A percentile compares a stretch with the other conserved stretches of the same genome.
These are phyloP conservation scores for Medicago lupulina DNA, from an alignment of 306 rosid genomes.

Conservation along the genomic window DNA sequence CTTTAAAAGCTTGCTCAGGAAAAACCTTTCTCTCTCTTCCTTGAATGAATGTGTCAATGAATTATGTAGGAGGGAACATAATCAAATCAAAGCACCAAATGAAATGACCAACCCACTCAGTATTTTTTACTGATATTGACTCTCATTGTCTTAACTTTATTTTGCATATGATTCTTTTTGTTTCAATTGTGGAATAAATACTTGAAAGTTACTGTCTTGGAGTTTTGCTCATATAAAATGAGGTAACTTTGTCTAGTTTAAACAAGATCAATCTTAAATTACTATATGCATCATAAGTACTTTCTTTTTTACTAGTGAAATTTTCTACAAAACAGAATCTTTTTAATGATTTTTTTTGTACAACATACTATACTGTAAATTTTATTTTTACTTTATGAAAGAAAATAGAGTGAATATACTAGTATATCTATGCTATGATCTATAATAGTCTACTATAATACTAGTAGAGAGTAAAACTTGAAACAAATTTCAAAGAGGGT, in stretches of 20 bases:
- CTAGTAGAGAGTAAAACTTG: neutral
- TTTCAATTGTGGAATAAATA: neutral
- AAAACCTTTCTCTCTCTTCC: slow-evolving; percentile 11
- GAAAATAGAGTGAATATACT: neutral
- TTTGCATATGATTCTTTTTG: neutral
- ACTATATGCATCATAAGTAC: neutral
- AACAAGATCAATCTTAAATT: slow-evolving; percentile 3
- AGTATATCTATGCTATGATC: neutral
- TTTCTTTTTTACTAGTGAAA: neutral
- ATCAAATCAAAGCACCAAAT: slow-evolving; percentile 18
- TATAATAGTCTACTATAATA: neutral
- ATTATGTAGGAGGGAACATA: slow-evolving; percentile 15
- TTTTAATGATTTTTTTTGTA: neutral
- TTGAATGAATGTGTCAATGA: slow-evolving; percentile 14
- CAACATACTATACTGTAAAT: neutral
- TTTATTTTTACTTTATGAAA: neutral
- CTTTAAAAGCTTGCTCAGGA: slow-evolving; percentile 27
- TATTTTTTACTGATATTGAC: neutral
- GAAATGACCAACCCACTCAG: neutral
- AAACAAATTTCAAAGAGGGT: neutral
- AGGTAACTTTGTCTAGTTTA: neutral
- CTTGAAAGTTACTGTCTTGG: slow-evolving; percentile 6
- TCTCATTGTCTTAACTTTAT: slow-evolving; percentile 3
- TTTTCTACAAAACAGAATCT: neutral
- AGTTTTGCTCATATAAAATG: neutral